Evolutionary conservation across 108 stramenopile species (phyloP), one percentile per base, ranked within the genome.

Genomic region (Chaetoceros tenuissimus): DNA sequence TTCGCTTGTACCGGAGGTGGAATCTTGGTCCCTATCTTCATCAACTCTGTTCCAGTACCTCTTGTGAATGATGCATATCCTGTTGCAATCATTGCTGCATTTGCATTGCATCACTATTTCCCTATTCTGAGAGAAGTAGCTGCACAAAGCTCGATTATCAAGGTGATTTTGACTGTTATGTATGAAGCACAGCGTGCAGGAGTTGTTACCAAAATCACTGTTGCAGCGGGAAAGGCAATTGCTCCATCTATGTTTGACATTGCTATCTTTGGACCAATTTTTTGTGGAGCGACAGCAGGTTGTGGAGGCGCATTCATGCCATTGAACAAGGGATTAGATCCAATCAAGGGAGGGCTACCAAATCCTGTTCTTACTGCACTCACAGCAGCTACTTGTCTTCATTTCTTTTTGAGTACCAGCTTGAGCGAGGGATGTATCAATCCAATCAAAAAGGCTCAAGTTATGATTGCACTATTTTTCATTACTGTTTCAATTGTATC

Each of bases 291-390:
- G 8, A 71, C 91, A 52, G 77, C 72, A 53, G 94, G 94, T 21
- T 91, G 87, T 58, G 94, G 94, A 26, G 94, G 89, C 8, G 85
- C 81, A 24, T 94, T 94, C 55, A 34, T 94, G 46, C 94, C 94
- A 3, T 48, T 91, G 52, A 83, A 67, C 76, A 92, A 91, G 71
- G 94, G 94, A 20, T 73, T 94, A 55, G 77, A 83, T 57, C 94
- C 94, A 19, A 74, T 94, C 60, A 57, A 75, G 53, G 73, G 57
- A 22, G 92, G 92, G 29, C 55, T 93, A 57, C 65, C 70, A 31
- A 71, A 84, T 60, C 82, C 82, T 55, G 85, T 89, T 81, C 65
- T 77, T 23, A 72, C 85, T 25, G 92, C 92, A 44, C 74, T 78
- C 31, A 55, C 76, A 23, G 92, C 71, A 20, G 83, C 92, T 2